These are phyloP conservation scores for Tetraselmis striata DNA, from an alignment of 139 green algal species.

Conservation along the genomic window DNA sequence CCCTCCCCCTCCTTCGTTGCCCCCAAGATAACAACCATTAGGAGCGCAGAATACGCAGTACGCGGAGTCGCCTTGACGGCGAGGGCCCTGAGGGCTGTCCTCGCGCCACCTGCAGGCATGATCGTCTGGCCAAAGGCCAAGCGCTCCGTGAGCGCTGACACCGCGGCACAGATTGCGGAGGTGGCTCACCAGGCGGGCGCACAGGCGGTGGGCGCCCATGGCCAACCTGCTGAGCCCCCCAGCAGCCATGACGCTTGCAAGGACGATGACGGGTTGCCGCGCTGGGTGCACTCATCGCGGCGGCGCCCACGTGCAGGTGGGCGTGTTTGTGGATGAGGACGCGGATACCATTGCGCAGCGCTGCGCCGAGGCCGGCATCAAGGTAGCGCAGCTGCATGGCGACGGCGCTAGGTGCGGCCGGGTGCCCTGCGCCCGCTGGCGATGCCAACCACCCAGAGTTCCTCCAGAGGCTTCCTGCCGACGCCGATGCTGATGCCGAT, in stretches of 20 bases:
- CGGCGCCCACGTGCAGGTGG: slow-evolving; percentile 14
- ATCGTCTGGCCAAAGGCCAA: slow-evolving; percentile 83
- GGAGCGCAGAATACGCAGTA: background rate
- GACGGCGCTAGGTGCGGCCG: background rate
- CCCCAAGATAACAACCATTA: background rate
- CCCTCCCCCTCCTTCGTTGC: background rate
- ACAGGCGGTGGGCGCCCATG: slow-evolving; percentile 44
- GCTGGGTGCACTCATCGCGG: too few relatives aligned
- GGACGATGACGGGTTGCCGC: too few relatives aligned
- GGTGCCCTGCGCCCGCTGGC: too few relatives aligned
- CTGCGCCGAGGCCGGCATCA: slow-evolving; percentile 43
- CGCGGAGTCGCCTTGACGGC: too few relatives aligned
- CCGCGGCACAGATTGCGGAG: slow-evolving; percentile 47
- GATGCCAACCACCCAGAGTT: too few relatives aligned
- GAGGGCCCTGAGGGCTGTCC: slow-evolving; percentile 24
- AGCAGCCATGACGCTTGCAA: too few relatives aligned
- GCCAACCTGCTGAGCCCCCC: too few relatives aligned
- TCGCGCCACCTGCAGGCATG: slow-evolving; percentile 55
- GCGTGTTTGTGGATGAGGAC: slow-evolving; percentile 82
- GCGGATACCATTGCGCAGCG: slow-evolving; percentile 48
- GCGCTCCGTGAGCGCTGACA: slow-evolving; percentile 45
- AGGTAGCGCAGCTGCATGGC: slow-evolving; percentile 42
- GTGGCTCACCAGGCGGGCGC: slow-evolving; percentile 38
- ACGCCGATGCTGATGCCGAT: too few relatives aligned
- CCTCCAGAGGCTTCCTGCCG: too few relatives aligned